Conservation (phyloP, 768 basidiomycete genomes). For the Xerocomus brunneocitrinus region DNA sequence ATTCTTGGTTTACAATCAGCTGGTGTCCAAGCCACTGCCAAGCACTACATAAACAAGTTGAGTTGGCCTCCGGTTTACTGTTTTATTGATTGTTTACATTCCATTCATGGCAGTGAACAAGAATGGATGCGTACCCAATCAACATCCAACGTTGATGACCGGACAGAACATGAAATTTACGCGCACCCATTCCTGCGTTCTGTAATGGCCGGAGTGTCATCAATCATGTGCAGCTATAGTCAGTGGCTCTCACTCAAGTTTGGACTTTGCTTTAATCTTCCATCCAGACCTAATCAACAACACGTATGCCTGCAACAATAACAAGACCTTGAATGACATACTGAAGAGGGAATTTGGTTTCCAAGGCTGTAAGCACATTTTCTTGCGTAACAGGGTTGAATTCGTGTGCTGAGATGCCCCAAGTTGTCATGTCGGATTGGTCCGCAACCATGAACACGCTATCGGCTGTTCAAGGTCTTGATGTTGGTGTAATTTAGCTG, state of each 20-base stretch:
- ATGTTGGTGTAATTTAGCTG: slow-evolving; percentile 36
- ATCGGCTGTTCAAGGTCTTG: slow-evolving; percentile 57
- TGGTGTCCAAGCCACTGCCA: slow-evolving; percentile 87
- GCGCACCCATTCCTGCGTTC: slow-evolving; percentile 53
- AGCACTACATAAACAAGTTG: slow-evolving; percentile 71
- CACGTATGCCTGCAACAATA: slow-evolving; percentile 62
- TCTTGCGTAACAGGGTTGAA: neutral
- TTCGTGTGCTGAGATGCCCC: neutral
- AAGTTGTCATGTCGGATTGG: slow-evolving; percentile 61
- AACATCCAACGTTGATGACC: slow-evolving; percentile 38
- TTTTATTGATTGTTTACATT: neutral
- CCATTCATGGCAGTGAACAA: slow-evolving; percentile 28
- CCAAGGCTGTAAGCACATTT: slow-evolving; percentile 46
- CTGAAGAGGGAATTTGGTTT: slow-evolving; percentile 65
- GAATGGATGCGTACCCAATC: slow-evolving; percentile 31
- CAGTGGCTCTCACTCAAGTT: neutral
- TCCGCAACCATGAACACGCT: slow-evolving; percentile 46
- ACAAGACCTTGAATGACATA: slow-evolving; percentile 53
- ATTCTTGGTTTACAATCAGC: slow-evolving; percentile 73
- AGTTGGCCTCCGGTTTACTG: slow-evolving; percentile 28
- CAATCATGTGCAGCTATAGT: slow-evolving; percentile 66
- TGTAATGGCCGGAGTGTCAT: slow-evolving; percentile 60
- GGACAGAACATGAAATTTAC: slow-evolving; percentile 54
- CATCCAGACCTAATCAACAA: slow-evolving; percentile 48
- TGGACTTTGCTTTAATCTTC: neutral